Evolutionary conservation across 2,329 filamentous ascomycete genomes (phyloP), one percentile per base, ranked within the genome.

Genomic region (Aspergillus vadensis): DNA sequence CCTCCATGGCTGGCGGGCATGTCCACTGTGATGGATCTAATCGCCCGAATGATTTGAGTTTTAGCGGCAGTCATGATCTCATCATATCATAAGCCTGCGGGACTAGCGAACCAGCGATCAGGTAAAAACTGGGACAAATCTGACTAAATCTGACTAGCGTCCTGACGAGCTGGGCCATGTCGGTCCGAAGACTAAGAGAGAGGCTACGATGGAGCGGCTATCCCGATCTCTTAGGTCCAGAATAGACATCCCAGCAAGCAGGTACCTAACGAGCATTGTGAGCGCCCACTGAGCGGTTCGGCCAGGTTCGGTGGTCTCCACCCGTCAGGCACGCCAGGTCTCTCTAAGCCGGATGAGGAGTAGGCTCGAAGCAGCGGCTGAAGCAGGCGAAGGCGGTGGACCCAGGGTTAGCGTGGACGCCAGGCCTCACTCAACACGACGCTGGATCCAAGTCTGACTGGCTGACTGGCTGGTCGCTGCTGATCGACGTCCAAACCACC

Each of bases 1-100:
- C 10, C 32, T 36, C 32, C 32, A 36, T 36, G 32, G 32, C 32
- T 47, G 14, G 52, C n/a, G 49, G 38, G 39, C 43, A 25, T 48
- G 56, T 43, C 27, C 47, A 30, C 47, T 50, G 27, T 50, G 53
- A 63, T 58, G 55, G 57, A 52, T 59, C 41, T 41, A 39, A 44
- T 54, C 53, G 49, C 48, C 38, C 59, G 41, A 19, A 53, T 47
- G 59, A 64, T 65, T 65, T 64, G 62, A 62, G 57, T 62, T 36
- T 65, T 58, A 52, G 58, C 58, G 44, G 25, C 43, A 38, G 56
- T 23, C 55, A 61, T 61, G 61, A 61, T 65, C 61, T 63, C 63
- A 65, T 56, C 38, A 51, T 57, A 56, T 59, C 51, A 56, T 52
- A 32, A 41, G 52, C 19, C 47, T 41, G 32, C 43, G 38, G 43